These are phyloP conservation scores for Penstemon newberryi DNA, from an alignment of 257 asterid genomes.

Conservation along the genomic window DNA sequence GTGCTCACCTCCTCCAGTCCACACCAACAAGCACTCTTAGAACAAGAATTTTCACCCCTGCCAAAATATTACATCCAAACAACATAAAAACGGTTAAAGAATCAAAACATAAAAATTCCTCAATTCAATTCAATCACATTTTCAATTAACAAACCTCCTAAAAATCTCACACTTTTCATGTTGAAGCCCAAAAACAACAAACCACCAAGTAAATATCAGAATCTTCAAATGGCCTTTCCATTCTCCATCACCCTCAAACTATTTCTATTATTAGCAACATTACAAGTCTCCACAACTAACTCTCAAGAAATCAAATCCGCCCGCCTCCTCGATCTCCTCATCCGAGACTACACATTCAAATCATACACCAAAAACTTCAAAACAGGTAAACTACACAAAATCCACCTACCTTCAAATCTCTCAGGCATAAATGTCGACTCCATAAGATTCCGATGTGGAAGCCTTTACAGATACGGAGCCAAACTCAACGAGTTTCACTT, in stretches of 20 bases:
- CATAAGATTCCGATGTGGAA: slow-evolving; percentile 70
- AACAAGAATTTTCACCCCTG: no score
- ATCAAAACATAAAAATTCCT: no score
- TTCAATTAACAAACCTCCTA: no score
- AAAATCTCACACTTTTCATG: slow-evolving; percentile 16
- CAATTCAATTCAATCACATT: no score
- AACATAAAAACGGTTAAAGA: no score
- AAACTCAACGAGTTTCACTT: slow-evolving; percentile 53
- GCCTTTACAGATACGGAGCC: slow-evolving; percentile 75
- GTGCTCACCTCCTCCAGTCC: no score
- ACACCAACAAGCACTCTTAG: no score
- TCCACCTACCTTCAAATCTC: slow-evolving; percentile 62
- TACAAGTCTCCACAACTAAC: slow-evolving; percentile 25
- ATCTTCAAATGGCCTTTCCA: slow-evolving; percentile 47
- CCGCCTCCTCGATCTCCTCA: slow-evolving; percentile 63
- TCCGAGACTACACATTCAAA: slow-evolving; percentile 66
- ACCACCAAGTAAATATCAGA: not conserved
- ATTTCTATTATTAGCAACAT: slow-evolving; percentile 35
- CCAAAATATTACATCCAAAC: no score
- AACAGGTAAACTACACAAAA: slow-evolving; percentile 56
- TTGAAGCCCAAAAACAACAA: not conserved
- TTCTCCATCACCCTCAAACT: slow-evolving; percentile 33
- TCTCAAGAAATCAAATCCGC: slow-evolving; percentile 62
- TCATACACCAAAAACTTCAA: slow-evolving; percentile 45
- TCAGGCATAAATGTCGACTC: slow-evolving; percentile 60